These are phyloP conservation scores for Fagopyrum esculentum DNA, from an alignment of 148 eudicot species.

Conservation along the genomic window DNA sequence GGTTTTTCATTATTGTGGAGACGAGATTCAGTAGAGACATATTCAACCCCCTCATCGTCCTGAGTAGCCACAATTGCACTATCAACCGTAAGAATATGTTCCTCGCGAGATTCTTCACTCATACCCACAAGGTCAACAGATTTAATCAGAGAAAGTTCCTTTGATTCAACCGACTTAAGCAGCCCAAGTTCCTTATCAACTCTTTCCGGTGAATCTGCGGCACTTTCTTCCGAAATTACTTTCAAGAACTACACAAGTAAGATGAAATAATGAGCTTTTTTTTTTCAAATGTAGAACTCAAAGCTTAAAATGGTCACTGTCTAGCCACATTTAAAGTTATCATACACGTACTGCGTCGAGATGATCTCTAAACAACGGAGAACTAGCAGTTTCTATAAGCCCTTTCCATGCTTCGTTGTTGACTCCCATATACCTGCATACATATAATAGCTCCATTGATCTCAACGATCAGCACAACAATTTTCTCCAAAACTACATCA, in stretches of 20 bases:
- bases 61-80: slow-evolving; percentile 15
- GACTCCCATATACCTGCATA: slow-evolving; percentile 49
- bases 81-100: slow-evolving; percentile 25
- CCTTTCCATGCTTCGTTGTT: slow-evolving; percentile 56
- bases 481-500: background rate
- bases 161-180: background rate
- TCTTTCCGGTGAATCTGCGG: slow-evolving; percentile 32
- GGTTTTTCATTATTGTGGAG: slow-evolving; percentile 31
- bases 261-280: background rate
- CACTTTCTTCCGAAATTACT: slow-evolving; percentile 50
- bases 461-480: background rate
- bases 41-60: slow-evolving; percentile 19
- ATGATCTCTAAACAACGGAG: slow-evolving; percentile 47
- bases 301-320: background rate
- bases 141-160: slow-evolving; percentile 55
- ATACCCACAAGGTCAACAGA: slow-evolving; percentile 53
- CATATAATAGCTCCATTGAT: background rate
- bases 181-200: slow-evolving; percentile 32
- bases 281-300: no score
- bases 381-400: slow-evolving; percentile 61
- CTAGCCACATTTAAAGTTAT: background rate
- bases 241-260: slow-evolving; percentile 46
- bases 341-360: slow-evolving; percentile 42
- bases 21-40: slow-evolving; percentile 21
- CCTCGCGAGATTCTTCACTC: slow-evolving; percentile 25